Base-by-base conservation (phyloP, 2,329 filamentous ascomycete genomes). In the Chaetomium olivaceum region DNA sequence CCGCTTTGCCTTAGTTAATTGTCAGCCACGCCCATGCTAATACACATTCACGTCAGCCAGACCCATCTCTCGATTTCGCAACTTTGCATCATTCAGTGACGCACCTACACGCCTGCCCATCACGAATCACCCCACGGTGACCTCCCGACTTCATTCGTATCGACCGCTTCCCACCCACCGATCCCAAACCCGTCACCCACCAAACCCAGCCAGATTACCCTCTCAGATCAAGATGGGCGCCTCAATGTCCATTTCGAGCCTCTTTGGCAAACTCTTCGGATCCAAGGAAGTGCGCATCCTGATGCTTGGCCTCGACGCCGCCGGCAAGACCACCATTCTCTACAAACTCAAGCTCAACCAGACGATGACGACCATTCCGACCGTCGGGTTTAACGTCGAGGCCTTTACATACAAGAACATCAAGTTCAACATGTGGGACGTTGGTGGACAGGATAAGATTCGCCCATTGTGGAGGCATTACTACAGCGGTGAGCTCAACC, bases 391-490 rank as follows among this genome's bases (percentile, higher is more conserved):
- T 87, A 98, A 98, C 86, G 95, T 98, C 80, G 94, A 98, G 85
- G 96, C 93, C 4, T 93, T 98, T 75, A 96, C 93, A 72, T 97
- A 97, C 85, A 97, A 97, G 87, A 98, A 98, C 80, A 93, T 97
- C 81, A 96, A 97, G 81, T 98, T 98, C 85, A 98, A 96, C 75
- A 94, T 98, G 70, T 98, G 94, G 94, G 94, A 98, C 83, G 94
- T 98, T 67, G 94, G 94, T 80, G 94, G 94, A 71, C 94, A 98
- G 85, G 94, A 98, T 86, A 98, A 98, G 89, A 98, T 98, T 76
- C 87, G 94, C 72, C 94, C 94, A 69, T 83, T 98, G 68, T 98
- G 94, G 94, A 89, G 94, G 81, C 94, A 98, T 84, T 98, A 98
- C 83, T 98, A 96, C 77, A 91, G 88, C 73, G 90, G 89, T 89